phyloP scores from a whole-genome alignment of 2,329 filamentous ascomycete genomes.

The Cyphellophora europaea region DNA sequence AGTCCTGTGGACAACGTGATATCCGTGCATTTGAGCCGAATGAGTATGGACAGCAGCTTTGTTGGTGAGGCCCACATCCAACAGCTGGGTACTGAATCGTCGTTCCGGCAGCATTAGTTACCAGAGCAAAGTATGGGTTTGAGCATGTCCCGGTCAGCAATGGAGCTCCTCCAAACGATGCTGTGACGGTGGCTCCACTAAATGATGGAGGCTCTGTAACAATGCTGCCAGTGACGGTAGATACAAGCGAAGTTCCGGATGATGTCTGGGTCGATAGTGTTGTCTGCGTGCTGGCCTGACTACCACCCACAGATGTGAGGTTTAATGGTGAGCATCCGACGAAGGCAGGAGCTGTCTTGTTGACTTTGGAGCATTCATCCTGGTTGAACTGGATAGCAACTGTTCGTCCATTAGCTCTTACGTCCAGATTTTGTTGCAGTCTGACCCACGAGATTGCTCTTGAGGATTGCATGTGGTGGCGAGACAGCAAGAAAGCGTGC shows the following conservation, averaged over 20 bases:
- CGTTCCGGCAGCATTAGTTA: slow-evolving; percentile 7
- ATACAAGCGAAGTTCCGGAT: slow-evolving; percentile 5
- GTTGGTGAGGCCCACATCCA: slow-evolving; percentile 15
- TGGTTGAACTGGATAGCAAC: slow-evolving; percentile 20
- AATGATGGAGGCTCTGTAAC: slow-evolving; percentile 7
- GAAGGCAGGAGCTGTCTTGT: slow-evolving; percentile 19
- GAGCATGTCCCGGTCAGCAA: slow-evolving; percentile 20
- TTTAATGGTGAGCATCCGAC: slow-evolving; percentile 19
- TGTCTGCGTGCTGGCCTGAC: slow-evolving; percentile 4
- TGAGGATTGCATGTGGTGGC: slow-evolving; percentile 12
- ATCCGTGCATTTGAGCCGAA: slow-evolving; percentile 11
- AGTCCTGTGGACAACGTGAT: slow-evolving; percentile 18
- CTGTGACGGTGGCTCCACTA: slow-evolving; percentile 9
- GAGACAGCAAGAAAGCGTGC: slow-evolving; percentile 19
- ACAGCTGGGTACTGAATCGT: slow-evolving; percentile 16
- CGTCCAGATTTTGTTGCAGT: neutral
- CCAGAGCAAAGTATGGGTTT: slow-evolving; percentile 17
- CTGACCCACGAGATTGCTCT: slow-evolving; percentile 18
- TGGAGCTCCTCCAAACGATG: slow-evolving; percentile 12
- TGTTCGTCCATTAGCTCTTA: slow-evolving; percentile 1
- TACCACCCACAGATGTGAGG: slow-evolving; percentile 2
- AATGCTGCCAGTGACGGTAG: slow-evolving; percentile 13
- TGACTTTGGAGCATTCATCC: slow-evolving; percentile 18
- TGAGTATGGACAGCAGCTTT: slow-evolving; percentile 17
- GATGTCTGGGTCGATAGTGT: slow-evolving; percentile 6